Evolutionary conservation across 495 filamentous ascomycete genomes (phyloP).

Genomic region (Aspergillus steynii): DNA sequence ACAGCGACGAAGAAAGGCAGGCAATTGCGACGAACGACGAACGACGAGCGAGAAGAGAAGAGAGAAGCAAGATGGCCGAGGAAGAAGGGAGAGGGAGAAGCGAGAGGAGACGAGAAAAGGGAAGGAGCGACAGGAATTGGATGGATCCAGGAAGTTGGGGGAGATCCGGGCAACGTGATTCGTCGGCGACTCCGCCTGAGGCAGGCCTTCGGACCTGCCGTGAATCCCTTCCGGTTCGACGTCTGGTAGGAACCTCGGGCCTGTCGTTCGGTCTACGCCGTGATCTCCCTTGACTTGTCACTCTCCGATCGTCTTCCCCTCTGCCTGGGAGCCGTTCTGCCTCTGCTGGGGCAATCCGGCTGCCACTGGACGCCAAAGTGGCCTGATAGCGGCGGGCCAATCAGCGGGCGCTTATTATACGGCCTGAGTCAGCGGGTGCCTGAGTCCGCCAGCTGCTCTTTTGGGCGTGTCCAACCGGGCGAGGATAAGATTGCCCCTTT

Average conservation of each 20-base stretch:
- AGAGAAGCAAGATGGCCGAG: constrained; percentile 10
- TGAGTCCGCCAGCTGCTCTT: background rate
- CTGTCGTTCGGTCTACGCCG: background rate
- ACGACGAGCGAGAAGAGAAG: background rate
- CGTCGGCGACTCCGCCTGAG: constrained; percentile 8
- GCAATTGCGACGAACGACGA: background rate
- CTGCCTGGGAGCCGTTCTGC: too few species aligned
- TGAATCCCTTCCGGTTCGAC: background rate
- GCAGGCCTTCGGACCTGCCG: background rate
- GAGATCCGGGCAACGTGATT: constrained; percentile 9
- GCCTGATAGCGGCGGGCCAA: constrained; percentile 7
- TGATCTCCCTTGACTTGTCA: background rate
- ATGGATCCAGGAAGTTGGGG: constrained; percentile 1
- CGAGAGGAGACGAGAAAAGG: constrained; percentile 12
- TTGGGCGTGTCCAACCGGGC: background rate
- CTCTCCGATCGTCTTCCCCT: too few species aligned
- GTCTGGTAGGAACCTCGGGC: background rate
- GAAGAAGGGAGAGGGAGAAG: constrained; percentile 10
- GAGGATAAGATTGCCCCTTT: too few species aligned
- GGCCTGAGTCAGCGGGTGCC: constrained; percentile 1
- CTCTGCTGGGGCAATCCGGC: too few species aligned
- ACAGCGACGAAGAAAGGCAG: background rate
- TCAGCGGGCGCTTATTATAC: constrained; percentile 3
- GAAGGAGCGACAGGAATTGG: constrained; percentile 4
- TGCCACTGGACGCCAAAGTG: background rate